These are phyloP conservation scores for Penicillium coffeae DNA, from an alignment of 495 filamentous ascomycete genomes.

Conservation along the genomic window DNA sequence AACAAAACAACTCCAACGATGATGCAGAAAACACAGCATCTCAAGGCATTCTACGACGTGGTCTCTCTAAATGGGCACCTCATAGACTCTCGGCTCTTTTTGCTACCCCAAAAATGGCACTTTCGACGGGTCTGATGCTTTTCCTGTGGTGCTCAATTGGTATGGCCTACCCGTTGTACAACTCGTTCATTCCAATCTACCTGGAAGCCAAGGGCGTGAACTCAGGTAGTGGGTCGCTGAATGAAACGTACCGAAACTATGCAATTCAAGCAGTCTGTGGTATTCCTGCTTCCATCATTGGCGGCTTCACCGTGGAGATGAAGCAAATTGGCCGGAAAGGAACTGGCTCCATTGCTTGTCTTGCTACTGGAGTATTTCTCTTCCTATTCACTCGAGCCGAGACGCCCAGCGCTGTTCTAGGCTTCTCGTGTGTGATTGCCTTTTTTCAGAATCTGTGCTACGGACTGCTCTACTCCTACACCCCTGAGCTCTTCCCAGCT, in stretches of 20 bases:
- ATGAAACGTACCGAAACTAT: constrained; percentile 11
- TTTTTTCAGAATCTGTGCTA: not conserved
- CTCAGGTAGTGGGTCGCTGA: not conserved
- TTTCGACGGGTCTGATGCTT: not conserved
- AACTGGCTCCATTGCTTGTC: constrained; percentile 5
- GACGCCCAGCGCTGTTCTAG: not conserved
- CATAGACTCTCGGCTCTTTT: not conserved
- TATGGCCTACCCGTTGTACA: constrained; percentile 5
- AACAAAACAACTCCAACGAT: constrained; percentile 1
- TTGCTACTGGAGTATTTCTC: constrained; percentile 2
- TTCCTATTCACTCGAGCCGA: not conserved
- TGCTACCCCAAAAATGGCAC: not conserved
- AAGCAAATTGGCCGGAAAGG: constrained; percentile 11
- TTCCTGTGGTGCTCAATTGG: not conserved
- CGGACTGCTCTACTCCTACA: not conserved
- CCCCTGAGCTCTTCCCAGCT: constrained; percentile 4
- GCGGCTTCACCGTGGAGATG: constrained; percentile 6
- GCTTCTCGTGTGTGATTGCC: constrained; percentile 2
- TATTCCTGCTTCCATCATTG: constrained; percentile 8
- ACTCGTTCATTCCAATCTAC: constrained; percentile 14
- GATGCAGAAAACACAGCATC: constrained; percentile 8
- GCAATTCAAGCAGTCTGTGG: constrained; percentile 6
- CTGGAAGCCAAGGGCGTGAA: not conserved
- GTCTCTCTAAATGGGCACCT: not conserved
- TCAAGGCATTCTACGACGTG: not conserved